phyloP scores from a whole-genome alignment of 768 basidiomycete species.

The Boletus vinaceobasis region DNA sequence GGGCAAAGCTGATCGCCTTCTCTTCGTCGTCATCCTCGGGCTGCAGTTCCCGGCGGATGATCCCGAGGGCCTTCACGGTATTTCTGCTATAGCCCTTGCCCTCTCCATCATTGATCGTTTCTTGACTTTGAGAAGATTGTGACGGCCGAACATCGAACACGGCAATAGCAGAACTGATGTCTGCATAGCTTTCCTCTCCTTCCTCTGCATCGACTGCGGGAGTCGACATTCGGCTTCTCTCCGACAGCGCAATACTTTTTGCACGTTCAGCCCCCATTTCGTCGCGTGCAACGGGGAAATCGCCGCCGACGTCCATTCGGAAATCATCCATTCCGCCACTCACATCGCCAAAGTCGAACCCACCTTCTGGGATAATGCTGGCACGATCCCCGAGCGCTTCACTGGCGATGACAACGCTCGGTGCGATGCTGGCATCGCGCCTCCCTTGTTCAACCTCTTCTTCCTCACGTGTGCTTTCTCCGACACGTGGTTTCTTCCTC shows the following conservation, averaged over 20 bases:
- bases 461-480: constrained; percentile 43
- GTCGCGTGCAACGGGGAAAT: constrained; percentile 35
- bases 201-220: constrained; percentile 62
- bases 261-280: constrained; percentile 35
- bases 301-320: constrained; percentile 61
- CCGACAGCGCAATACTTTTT: constrained; percentile 53
- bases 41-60: constrained; percentile 71
- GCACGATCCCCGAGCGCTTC: constrained; percentile 50
- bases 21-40: constrained; percentile 49
- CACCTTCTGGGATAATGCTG: constrained; percentile 53
- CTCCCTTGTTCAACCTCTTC: constrained; percentile 71
- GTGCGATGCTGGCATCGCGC: constrained; percentile 61
- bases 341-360: constrained; percentile 62
- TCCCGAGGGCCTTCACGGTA: constrained; percentile 76
- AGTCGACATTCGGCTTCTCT: constrained; percentile 63
- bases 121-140: constrained; percentile 48
- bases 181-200: constrained; percentile 63
- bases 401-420: constrained; percentile 55
- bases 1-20: constrained; percentile 71
- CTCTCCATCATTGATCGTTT: constrained; percentile 46
- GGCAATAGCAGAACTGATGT: constrained; percentile 74
- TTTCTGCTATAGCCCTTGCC: constrained; percentile 84
- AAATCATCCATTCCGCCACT: constrained; percentile 60
- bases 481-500: constrained; percentile 57
- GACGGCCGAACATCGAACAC: constrained; percentile 67